Evolutionary conservation across 192 early-diverging fungal genomes (phyloP).

Genomic region (Entophlyctis luteolus): DNA sequence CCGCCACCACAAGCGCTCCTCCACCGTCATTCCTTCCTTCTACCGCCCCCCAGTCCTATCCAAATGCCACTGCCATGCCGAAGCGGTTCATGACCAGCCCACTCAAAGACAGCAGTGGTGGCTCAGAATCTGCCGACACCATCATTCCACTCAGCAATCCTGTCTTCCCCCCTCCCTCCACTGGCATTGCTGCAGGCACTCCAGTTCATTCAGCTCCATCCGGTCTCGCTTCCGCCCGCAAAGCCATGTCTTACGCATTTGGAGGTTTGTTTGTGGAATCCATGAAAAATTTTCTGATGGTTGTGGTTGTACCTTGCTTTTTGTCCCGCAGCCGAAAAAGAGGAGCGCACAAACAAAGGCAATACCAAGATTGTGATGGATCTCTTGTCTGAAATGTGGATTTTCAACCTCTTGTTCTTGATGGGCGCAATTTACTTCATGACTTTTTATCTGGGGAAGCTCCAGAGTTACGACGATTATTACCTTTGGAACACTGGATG

Average conservation of each 20-base stretch:
- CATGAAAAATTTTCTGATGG: background rate
- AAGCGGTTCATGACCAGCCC: conserved; percentile 12
- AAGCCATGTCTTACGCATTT: background rate
- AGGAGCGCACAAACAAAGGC: conserved; percentile 47
- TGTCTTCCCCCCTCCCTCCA: background rate
- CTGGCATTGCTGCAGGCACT: background rate
- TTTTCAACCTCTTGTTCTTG: conserved; percentile 47
- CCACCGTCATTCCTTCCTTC: background rate
- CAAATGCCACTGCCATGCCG: background rate
- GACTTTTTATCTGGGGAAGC: conserved; percentile 44
- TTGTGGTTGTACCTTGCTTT: background rate
- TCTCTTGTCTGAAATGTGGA: conserved; percentile 52
- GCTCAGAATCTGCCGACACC: background rate
- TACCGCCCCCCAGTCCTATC: background rate
- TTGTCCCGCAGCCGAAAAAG: background rate
- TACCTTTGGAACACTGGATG: conserved; percentile 52
- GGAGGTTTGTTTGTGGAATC: background rate
- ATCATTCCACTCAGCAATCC: background rate
- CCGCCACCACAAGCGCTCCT: background rate
- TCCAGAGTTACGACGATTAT: conserved; percentile 41
- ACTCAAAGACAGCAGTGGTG: background rate
- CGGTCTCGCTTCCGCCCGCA: background rate
- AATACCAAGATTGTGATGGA: conserved; percentile 53
- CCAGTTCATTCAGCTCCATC: background rate
- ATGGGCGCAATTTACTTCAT: conserved; percentile 41